Percentiles rank a stretch among this genome's conserved stretches.
These are phyloP conservation scores for Ganoderma lingzhi DNA, from an alignment of 1,284 basidiomycete species.

Conservation along the genomic window DNA sequence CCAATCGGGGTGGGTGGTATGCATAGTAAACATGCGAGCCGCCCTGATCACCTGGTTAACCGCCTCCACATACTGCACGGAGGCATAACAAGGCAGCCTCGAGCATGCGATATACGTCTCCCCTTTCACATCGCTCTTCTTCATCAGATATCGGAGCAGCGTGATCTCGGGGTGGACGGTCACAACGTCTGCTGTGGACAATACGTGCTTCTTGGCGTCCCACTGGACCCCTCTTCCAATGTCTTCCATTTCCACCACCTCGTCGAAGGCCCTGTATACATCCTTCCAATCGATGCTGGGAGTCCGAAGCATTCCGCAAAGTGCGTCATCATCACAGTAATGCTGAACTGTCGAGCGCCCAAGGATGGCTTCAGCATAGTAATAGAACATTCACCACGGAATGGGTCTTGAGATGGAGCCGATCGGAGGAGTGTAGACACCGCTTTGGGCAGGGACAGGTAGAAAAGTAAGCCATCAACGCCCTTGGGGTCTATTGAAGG, in stretches of 20 bases:
- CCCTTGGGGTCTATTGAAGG: background rate
- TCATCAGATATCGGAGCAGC: background rate
- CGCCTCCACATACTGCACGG: background rate
- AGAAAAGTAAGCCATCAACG: background rate
- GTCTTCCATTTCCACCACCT: background rate
- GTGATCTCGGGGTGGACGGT: background rate
- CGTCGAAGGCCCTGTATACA: background rate
- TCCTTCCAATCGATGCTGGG: background rate
- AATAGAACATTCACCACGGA: background rate
- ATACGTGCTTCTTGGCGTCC: background rate
- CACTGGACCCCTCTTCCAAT: background rate
- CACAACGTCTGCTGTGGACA: background rate
- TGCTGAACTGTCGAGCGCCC: background rate
- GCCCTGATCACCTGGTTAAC: background rate
- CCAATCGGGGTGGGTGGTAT: background rate
- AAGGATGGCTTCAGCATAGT: background rate
- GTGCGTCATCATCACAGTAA: background rate
- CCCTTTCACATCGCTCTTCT: background rate
- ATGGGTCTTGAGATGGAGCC: background rate
- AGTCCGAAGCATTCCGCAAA: background rate
- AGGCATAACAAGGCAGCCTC: background rate
- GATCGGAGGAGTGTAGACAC: background rate
- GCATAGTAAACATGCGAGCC: background rate
- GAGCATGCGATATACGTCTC: background rate
- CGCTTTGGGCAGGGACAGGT: background rate